phyloP scores from a whole-genome alignment of 1,284 basidiomycete genomes.

The Bjerkandera adusta region DNA sequence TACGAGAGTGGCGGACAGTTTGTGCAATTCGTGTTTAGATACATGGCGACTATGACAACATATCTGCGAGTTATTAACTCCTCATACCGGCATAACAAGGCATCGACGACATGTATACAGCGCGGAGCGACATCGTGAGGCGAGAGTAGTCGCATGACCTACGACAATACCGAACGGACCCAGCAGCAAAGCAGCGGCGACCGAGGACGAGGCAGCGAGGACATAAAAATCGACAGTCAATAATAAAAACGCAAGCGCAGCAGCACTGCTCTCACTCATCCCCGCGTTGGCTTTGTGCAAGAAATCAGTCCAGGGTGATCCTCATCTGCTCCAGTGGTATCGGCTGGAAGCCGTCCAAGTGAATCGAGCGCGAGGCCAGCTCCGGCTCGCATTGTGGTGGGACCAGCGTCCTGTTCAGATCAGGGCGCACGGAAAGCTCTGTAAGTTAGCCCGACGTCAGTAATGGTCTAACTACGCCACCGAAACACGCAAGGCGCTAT shows the following conservation, averaged over 20 bases:
- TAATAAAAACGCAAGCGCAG: conserved; percentile 5
- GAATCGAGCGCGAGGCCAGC: conserved; percentile 83
- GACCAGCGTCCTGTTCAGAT: conserved; percentile 89
- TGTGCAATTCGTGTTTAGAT: conserved; percentile 4
- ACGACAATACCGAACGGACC: not conserved
- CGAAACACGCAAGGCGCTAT: not conserved
- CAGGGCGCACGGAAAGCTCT: conserved; percentile 96
- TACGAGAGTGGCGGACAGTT: too few species aligned
- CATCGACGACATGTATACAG: conserved; percentile 16
- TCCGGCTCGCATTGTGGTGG: conserved; percentile 88
- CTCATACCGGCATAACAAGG: conserved; percentile 11
- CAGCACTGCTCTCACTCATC: conserved; percentile 13
- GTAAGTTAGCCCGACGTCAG: conserved; percentile 15
- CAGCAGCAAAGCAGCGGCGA: conserved; percentile 12
- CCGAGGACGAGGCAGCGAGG: conserved; percentile 9
- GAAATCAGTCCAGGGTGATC: conserved; percentile 86
- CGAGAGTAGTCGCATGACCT: conserved; percentile 1
- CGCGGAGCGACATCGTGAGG: conserved; percentile 3
- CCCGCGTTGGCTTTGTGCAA: conserved; percentile 13
- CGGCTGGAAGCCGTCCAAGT: conserved; percentile 89
- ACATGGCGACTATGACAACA: conserved; percentile 10
- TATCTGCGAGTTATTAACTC: conserved; percentile 7
- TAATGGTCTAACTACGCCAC: conserved; percentile 8
- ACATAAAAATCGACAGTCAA: conserved; percentile 9
- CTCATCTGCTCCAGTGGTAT: conserved; percentile 92